phyloP scores from a whole-genome alignment of 2,329 filamentous ascomycete genomes.

The Fusarium clavum region DNA sequence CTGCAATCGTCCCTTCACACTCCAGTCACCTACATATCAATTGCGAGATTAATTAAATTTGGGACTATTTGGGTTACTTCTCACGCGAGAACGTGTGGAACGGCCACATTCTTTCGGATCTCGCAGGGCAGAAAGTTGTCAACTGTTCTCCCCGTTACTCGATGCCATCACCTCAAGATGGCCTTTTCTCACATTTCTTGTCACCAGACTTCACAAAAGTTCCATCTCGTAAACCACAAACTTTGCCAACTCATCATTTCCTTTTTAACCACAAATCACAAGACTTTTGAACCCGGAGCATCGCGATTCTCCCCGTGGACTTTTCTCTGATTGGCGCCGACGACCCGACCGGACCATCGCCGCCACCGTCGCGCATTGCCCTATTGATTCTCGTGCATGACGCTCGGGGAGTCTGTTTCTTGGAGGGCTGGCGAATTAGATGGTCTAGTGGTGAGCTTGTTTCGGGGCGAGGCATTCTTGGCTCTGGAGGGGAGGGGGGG shows the following conservation, averaged over 20 bases:
- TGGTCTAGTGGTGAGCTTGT: constrained; percentile 24
- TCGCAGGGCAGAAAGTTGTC: constrained; percentile 26
- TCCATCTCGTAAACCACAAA: neutral
- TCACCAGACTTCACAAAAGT: neutral
- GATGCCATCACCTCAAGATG: neutral
- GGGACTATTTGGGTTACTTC: constrained; percentile 16
- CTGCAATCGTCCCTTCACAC: neutral
- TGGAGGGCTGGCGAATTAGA: constrained; percentile 32
- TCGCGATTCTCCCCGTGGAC: constrained; percentile 30
- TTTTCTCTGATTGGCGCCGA: constrained; percentile 35
- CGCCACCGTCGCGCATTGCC: constrained; percentile 38
- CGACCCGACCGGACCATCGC: constrained; percentile 41
- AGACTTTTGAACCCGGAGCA: neutral
- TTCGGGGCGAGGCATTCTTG: constrained; percentile 11
- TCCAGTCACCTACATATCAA: constrained; percentile 17
- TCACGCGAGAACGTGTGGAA: constrained; percentile 17
- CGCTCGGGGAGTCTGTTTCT: constrained; percentile 29
- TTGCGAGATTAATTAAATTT: constrained; percentile 38
- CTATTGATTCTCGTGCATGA: constrained; percentile 39
- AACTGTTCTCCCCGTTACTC: constrained; percentile 1
- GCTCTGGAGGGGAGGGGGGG: neutral
- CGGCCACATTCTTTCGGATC: constrained; percentile 32
- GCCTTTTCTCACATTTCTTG: neutral
- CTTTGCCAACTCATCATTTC: constrained; percentile 7
- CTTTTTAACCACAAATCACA: constrained; percentile 1